These are phyloP conservation scores for Hypoxylon crocopeplum DNA, from an alignment of 495 filamentous ascomycete species.

Conservation along the genomic window DNA sequence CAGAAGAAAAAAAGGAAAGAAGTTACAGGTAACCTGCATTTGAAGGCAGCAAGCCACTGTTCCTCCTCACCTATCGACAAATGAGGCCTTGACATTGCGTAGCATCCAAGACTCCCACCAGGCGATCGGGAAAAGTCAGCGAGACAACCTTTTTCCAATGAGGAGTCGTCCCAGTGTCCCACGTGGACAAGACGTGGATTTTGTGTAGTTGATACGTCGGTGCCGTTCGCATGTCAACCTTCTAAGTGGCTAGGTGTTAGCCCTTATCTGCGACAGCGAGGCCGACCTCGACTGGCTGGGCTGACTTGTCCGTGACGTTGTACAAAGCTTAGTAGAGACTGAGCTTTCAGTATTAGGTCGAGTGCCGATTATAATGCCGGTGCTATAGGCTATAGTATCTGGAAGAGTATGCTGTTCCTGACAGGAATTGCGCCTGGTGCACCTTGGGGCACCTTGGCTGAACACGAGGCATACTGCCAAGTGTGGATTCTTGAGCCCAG, in stretches of 20 bases:
- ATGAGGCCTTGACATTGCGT: constrained; percentile 8
- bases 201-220: constrained; percentile 6
- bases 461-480: constrained; percentile 26
- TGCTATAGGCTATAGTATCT: constrained; percentile 1
- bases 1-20: neutral
- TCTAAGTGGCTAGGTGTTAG: constrained; percentile 6
- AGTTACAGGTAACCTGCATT: constrained; percentile 26
- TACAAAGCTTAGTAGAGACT: neutral
- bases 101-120: constrained; percentile 8
- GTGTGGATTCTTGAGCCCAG: constrained; percentile 9
- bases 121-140: constrained; percentile 6
- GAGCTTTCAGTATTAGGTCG: neutral
- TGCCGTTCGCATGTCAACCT: neutral
- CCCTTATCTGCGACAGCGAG: constrained; percentile 21
- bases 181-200: constrained; percentile 22
- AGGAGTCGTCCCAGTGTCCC: constrained; percentile 5
- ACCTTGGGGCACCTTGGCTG: constrained; percentile 28
- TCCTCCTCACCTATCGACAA: constrained; percentile 24
- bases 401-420: constrained; percentile 16
- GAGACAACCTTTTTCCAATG: constrained; percentile 16
- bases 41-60: constrained; percentile 19
- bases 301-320: constrained; percentile 16
- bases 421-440: constrained; percentile 11
- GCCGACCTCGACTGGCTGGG: constrained; percentile 22
- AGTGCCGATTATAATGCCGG: neutral